A percentile compares a stretch with the other conserved stretches of the same genome.
These are phyloP conservation scores for Apium graveolens DNA, from an alignment of 129 eudicot species.

Conservation along the genomic window DNA sequence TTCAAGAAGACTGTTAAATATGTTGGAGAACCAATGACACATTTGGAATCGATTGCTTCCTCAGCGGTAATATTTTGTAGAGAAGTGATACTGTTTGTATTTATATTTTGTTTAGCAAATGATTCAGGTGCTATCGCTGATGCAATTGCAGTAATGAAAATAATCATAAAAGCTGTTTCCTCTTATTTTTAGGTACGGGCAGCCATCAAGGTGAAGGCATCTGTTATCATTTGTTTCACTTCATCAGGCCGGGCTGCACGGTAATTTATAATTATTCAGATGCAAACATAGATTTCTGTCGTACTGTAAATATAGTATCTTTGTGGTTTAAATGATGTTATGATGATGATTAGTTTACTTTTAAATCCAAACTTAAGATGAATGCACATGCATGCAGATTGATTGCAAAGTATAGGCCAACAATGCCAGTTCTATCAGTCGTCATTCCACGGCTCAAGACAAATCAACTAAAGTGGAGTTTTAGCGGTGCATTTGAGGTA, in stretches of 20 bases:
- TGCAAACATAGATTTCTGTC: neutral
- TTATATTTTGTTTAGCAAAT: neutral
- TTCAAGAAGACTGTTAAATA: slow-evolving; percentile 63
- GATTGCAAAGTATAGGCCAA: slow-evolving; percentile 69
- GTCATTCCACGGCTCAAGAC: slow-evolving; percentile 67
- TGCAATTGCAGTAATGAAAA: neutral
- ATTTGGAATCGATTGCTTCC: slow-evolving; percentile 61
- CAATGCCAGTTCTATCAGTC: slow-evolving; percentile 71
- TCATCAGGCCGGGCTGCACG: slow-evolving; percentile 74
- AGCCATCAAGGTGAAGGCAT: slow-evolving; percentile 64
- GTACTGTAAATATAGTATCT: neutral
- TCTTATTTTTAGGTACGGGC: slow-evolving; percentile 41
- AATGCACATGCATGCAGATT: slow-evolving; percentile 30
- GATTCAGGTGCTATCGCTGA: neutral
- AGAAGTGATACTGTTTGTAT: neutral
- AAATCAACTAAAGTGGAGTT: slow-evolving; percentile 58
- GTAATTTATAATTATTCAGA: slow-evolving; percentile 18
- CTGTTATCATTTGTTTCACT: slow-evolving; percentile 67
- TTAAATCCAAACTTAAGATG: neutral
- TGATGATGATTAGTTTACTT: neutral
- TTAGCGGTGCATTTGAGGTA: slow-evolving; percentile 80
- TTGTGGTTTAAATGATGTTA: neutral
- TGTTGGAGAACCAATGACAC: slow-evolving; percentile 68
- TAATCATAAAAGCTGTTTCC: slow-evolving; percentile 1
- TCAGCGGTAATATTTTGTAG: slow-evolving; percentile 40